Evolutionary conservation across 2,329 filamentous ascomycete genomes (phyloP), one percentile per base, ranked within the genome.

Genomic region (Aschersonia sp.): DNA sequence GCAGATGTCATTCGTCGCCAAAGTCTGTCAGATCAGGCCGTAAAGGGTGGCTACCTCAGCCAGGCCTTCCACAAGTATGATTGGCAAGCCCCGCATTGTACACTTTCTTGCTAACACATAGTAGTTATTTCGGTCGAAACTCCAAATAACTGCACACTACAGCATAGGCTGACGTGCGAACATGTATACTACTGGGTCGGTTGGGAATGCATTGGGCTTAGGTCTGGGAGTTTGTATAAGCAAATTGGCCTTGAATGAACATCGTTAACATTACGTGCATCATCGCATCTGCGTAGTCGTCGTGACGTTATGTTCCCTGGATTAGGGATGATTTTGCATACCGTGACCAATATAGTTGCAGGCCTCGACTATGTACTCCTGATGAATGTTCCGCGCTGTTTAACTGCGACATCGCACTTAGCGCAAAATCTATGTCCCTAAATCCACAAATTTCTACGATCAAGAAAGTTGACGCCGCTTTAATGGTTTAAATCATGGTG

Each of bases 21-120:
- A 56, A 77, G 73, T 56, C 63, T 79, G 54, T 67, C 66, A 32
- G 76, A 79, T 49, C 75, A 79, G 57, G 67, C 68, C 50, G 66
- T 65, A 11, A 60, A 66, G 45, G 57, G 67, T 1, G 75, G 75
- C 41, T 61, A 78, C 52, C 63, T 79, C 46, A 72, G 71, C 47
- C 65, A 69, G 51, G 68, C 78, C 64, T 79, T 77, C 71, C 68
- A 76, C 54, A 76, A 70, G 75, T 79, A 22, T 22, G 22, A 22
- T 22, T 3, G 22, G 22, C 2, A 60, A 47, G 72, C 57, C 30
- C 2, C 33, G 1, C 12, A 9, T 8, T 29, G 9, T 30, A 33
- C 30, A 30, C 11, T 41, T 30, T 5, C 12, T 6, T 2, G 9
- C 37, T 31, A 37, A 30, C 44, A 37, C 35, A 46, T n/a, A 14